Evolutionary conservation across 257 asterid genomes (phyloP).

Genomic region (Salvia splendens): DNA sequence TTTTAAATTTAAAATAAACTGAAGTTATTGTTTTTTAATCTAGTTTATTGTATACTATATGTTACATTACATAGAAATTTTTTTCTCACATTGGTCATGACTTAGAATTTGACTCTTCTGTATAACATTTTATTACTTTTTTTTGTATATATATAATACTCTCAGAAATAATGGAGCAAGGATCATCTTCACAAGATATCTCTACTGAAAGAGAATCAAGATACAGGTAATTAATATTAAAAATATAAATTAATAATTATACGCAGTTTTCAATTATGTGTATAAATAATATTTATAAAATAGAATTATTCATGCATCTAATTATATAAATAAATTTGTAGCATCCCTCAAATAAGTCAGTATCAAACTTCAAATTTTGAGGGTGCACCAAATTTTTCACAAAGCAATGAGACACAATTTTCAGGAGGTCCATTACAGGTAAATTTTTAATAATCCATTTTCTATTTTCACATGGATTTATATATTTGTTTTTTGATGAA

Average conservation of each 20-base stretch:
- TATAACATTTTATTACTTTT: not conserved
- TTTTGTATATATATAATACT: not conserved
- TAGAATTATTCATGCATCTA: not conserved
- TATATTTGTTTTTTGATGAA: not conserved
- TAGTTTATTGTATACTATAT: no score
- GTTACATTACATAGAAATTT: no score
- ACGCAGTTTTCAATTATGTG: no score
- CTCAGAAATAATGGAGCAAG: slow-evolving; percentile 27
- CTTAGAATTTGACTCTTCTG: no score
- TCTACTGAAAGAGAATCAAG: not conserved
- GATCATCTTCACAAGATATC: slow-evolving; percentile 13
- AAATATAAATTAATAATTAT: not conserved
- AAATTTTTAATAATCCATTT: no score
- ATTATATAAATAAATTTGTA: slow-evolving; percentile 1
- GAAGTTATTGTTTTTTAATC: not conserved
- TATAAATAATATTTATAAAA: no score
- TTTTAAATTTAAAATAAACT: not conserved
- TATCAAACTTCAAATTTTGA: slow-evolving; percentile 15
- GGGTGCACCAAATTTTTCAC: not conserved
- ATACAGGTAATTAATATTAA: not conserved
- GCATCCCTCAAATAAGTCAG: slow-evolving; percentile 17
- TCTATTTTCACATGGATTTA: not conserved
- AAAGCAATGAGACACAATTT: slow-evolving; percentile 1
- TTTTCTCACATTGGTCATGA: no score
- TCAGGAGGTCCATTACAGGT: slow-evolving; percentile 29